phyloP scores from a whole-genome alignment of 1,284 basidiomycete genomes.

The Xerocomus amazonicus region DNA sequence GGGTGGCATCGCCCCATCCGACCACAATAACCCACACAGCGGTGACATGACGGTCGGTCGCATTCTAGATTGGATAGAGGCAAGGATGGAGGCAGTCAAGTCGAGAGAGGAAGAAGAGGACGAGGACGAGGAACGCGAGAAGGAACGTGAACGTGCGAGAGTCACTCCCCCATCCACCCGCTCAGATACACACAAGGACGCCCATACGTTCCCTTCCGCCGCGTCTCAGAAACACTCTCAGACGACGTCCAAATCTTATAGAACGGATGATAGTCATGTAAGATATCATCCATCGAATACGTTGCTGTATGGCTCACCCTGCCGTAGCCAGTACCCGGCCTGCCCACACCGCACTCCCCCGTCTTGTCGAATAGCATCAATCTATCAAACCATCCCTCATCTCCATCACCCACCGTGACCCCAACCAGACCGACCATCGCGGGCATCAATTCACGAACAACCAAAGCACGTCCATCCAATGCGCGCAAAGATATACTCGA shows the following conservation, averaged over 20 bases:
- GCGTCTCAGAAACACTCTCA: constrained; percentile 21
- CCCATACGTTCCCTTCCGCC: constrained; percentile 20
- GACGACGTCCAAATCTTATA: constrained; percentile 16
- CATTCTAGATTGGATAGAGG: constrained; percentile 78
- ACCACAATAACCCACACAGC: constrained; percentile 35
- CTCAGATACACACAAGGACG: constrained; percentile 18
- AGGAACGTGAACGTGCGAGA: constrained; percentile 36
- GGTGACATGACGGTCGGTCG: constrained; percentile 67
- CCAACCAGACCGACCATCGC: constrained; percentile 23
- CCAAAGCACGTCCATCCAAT: constrained; percentile 24
- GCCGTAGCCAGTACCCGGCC: constrained; percentile 15
- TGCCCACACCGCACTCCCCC: constrained; percentile 30
- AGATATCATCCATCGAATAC: constrained; percentile 8
- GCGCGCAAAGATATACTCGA: constrained; percentile 30
- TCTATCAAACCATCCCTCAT: constrained; percentile 21
- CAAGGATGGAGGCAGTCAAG: constrained; percentile 65
- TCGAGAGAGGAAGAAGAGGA: constrained; percentile 73
- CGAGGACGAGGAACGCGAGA: constrained; percentile 67
- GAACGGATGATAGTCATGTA: constrained; percentile 19
- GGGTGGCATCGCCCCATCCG: constrained; percentile 39
- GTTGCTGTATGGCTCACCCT: constrained; percentile 3
- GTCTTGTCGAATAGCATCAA: constrained; percentile 21
- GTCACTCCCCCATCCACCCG: constrained; percentile 18
- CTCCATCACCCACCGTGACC: constrained; percentile 36
- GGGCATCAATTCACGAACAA: constrained; percentile 21